Evolutionary conservation across 352 stramenopile genomes (phyloP).

Genomic region (Globisporangium heterothallicum): DNA sequence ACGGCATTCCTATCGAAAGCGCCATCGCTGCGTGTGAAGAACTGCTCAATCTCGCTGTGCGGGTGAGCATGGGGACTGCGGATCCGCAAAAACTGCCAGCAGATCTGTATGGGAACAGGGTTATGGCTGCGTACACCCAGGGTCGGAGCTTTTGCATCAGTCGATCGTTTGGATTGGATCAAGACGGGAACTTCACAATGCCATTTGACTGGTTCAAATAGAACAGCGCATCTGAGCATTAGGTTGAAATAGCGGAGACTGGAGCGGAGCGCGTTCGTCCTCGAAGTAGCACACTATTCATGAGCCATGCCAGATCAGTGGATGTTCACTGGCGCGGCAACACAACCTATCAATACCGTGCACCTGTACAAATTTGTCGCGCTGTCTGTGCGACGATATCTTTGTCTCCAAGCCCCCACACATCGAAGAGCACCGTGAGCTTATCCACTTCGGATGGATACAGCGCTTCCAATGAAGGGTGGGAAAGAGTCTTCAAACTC

Average conservation of each 20-base stretch:
- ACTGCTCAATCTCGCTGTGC: slow-evolving; percentile 26
- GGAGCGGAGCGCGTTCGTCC: too few relatives aligned
- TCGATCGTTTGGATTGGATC: slow-evolving; percentile 31
- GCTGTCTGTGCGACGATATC: slow-evolving; percentile 3
- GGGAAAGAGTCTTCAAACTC: slow-evolving; percentile 15
- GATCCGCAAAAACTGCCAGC: slow-evolving; percentile 6
- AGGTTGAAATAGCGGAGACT: too few relatives aligned
- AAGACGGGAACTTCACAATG: slow-evolving; percentile 40
- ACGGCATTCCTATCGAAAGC: slow-evolving; percentile 27
- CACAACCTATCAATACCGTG: too few relatives aligned
- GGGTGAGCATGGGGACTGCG: slow-evolving; percentile 13
- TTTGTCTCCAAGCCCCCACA: slow-evolving; percentile 24
- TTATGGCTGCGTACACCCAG: slow-evolving; percentile 16
- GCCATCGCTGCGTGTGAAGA: slow-evolving; percentile 29
- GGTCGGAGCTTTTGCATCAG: slow-evolving; percentile 26
- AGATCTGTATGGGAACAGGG: slow-evolving; percentile 15
- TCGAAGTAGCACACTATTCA: too few relatives aligned
- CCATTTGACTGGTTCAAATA: slow-evolving; percentile 31
- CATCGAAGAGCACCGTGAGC: slow-evolving; percentile 16
- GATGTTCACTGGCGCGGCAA: too few relatives aligned
- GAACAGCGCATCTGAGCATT: neutral
- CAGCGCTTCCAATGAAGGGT: slow-evolving; percentile 14
- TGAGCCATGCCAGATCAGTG: too few relatives aligned
- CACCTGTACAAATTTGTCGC: too few relatives aligned
- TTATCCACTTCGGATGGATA: slow-evolving; percentile 14